phyloP scores from a whole-genome alignment of 129 eudicot genomes.

The Mikania micrantha region DNA sequence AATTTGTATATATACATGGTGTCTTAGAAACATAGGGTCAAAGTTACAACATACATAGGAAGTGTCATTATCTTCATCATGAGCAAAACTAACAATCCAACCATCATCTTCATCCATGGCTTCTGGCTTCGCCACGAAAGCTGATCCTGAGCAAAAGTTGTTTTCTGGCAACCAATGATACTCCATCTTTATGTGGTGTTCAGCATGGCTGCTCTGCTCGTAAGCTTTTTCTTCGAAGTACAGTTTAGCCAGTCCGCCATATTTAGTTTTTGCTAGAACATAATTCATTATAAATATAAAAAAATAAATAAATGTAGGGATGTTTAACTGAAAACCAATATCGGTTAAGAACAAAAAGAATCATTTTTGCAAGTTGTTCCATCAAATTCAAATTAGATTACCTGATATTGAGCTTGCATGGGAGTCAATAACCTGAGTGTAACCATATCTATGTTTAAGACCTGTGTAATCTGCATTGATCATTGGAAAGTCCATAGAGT shows the following conservation, averaged over 20 bases:
- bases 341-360: too few species aligned
- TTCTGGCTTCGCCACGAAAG: slow-evolving; percentile 36
- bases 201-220: background rate
- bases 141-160: slow-evolving; percentile 38
- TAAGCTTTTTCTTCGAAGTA: slow-evolving; percentile 26
- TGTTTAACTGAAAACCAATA: too few species aligned
- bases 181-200: slow-evolving; percentile 20
- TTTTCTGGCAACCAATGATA: slow-evolving; percentile 37
- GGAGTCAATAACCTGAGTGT: slow-evolving; percentile 16
- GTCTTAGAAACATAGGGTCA: too few species aligned
- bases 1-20: too few species aligned
- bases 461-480: slow-evolving; percentile 26
- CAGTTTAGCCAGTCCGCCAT: slow-evolving; percentile 55
- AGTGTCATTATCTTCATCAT: slow-evolving; percentile 31
- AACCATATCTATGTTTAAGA: slow-evolving; percentile 22
- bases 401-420: slow-evolving; percentile 30
- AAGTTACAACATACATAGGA: slow-evolving; percentile 14
- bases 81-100: slow-evolving; percentile 42
- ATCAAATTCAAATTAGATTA: background rate
- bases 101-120: slow-evolving; percentile 46
- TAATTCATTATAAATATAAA: too few species aligned
- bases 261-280: slow-evolving; percentile 30
- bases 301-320: too few species aligned
- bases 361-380: too few species aligned
- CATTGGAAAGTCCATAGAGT: slow-evolving; percentile 27